Conservation (phyloP, 1,139 yeast genomes). For the Eremothecium sinecaudum region DNA sequence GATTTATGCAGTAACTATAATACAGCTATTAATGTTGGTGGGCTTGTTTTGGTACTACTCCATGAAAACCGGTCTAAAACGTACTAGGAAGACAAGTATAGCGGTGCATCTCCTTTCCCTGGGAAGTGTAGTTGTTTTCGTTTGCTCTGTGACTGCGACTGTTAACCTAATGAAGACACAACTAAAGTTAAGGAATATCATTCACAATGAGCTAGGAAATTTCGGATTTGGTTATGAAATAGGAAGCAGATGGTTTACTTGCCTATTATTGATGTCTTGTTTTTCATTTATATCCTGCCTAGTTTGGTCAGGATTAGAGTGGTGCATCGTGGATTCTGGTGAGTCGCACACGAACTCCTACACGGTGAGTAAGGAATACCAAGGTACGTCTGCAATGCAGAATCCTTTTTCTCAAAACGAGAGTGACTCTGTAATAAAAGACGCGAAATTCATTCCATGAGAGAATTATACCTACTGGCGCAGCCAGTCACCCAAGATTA, state of each 20-base stretch:
- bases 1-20: slow-evolving; percentile 13
- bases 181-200: slow-evolving; percentile 16
- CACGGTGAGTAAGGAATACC: no score
- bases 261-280: slow-evolving; percentile 18
- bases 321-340: slow-evolving; percentile 31
- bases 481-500: no score
- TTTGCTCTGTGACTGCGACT: slow-evolving; percentile 17
- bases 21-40: slow-evolving; percentile 12
- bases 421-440: no score
- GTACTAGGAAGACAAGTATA: slow-evolving; percentile 16
- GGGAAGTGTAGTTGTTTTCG: slow-evolving; percentile 17
- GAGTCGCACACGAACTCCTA: no score
- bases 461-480: no score
- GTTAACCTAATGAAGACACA: slow-evolving; percentile 16
- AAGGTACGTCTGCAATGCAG: no score
- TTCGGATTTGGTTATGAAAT: slow-evolving; percentile 25
- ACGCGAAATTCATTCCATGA: no score
- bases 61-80: slow-evolving; percentile 21
- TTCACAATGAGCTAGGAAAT: slow-evolving; percentile 18
- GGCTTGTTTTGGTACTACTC: slow-evolving; percentile 22
- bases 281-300: slow-evolving; percentile 19
- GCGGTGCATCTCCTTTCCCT: slow-evolving; percentile 21
- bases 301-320: slow-evolving; percentile 29
- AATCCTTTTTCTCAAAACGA: no score
- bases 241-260: slow-evolving; percentile 22